These are phyloP conservation scores for Didymella glomerata DNA, from an alignment of 2,329 filamentous ascomycete species.

Conservation along the genomic window DNA sequence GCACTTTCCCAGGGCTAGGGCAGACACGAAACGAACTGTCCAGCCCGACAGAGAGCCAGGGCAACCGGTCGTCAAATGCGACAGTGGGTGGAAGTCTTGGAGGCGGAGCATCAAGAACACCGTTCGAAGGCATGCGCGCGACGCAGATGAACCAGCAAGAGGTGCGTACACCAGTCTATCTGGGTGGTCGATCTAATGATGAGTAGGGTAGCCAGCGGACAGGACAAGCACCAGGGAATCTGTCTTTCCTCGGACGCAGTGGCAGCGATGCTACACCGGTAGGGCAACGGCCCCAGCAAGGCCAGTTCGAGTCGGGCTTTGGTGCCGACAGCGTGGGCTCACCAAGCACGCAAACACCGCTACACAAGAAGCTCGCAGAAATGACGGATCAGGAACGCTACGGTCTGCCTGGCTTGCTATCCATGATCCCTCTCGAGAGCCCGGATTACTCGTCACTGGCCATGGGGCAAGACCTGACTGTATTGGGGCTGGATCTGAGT, in stretches of 20 bases:
- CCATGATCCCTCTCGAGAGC: constrained; percentile 64
- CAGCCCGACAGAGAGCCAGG: constrained; percentile 50
- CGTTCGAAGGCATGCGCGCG: constrained; percentile 44
- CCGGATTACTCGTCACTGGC: constrained; percentile 61
- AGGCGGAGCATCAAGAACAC: constrained; percentile 43
- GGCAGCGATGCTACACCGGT: constrained; percentile 33
- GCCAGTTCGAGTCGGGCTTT: constrained; percentile 45
- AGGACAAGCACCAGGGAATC: constrained; percentile 39
- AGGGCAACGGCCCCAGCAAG: constrained; percentile 41
- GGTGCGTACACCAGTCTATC: constrained; percentile 27
- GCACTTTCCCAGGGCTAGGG: constrained; percentile 54
- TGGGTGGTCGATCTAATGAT: constrained; percentile 14
- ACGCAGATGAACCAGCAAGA: constrained; percentile 47
- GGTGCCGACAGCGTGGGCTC: constrained; percentile 42
- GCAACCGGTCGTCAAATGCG: constrained; percentile 44
- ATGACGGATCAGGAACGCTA: constrained; percentile 69
- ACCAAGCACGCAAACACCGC: constrained; percentile 47
- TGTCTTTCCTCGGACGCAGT: constrained; percentile 41
- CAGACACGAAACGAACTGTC: constrained; percentile 56
- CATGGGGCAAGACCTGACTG: constrained; percentile 70
- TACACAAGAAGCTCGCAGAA: constrained; percentile 59
- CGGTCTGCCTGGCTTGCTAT: constrained; percentile 66
- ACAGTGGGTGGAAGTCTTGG: constrained; percentile 43
- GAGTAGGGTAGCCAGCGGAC: constrained; percentile 36
- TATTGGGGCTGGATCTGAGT: constrained; percentile 70